A percentile compares a stretch with the other conserved stretches of the same genome.
Conservation (phyloP, 192 early-diverging fungal species). For the Rhizophagus prolifer region DNA sequence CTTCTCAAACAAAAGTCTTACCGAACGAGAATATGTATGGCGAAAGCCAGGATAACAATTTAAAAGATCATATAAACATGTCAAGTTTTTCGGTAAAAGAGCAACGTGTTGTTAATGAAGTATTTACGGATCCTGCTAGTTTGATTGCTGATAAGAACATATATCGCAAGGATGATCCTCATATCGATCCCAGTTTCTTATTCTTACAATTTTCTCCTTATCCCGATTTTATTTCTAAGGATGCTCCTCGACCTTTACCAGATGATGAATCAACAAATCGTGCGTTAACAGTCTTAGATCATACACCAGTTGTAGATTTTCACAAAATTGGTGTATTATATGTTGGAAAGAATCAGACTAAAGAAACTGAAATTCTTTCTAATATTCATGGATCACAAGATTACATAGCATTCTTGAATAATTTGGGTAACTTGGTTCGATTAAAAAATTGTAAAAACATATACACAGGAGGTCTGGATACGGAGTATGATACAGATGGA, state of each 20-base stretch:
- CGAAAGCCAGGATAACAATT: background rate
- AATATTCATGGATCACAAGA: conserved; percentile 83
- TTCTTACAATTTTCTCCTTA: conserved; percentile 72
- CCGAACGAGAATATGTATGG: background rate
- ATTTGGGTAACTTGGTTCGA: conserved; percentile 73
- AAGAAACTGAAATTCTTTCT: conserved; percentile 83
- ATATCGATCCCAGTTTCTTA: conserved; percentile 58
- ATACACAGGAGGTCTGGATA: conserved; percentile 89
- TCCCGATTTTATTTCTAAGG: conserved; percentile 63
- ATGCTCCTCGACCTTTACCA: conserved; percentile 62
- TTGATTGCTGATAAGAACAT: conserved; percentile 13
- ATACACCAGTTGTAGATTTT: conserved; percentile 84
- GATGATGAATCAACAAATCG: conserved; percentile 75
- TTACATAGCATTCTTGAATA: conserved; percentile 85
- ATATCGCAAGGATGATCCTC: conserved; percentile 42
- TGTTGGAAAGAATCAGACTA: conserved; percentile 80
- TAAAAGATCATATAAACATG: background rate
- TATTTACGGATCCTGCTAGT: conserved; percentile 24
- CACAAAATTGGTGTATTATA: conserved; percentile 97
- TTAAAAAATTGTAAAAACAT: conserved; percentile 65
- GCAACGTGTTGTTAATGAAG: conserved; percentile 24
- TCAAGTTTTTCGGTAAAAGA: conserved; percentile 30
- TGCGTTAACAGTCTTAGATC: conserved; percentile 81
- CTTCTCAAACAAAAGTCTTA: background rate
- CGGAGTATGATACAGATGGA: conserved; percentile 80